phyloP scores from a whole-genome alignment of 129 eudicot species.

The Chrysanthemum seticuspe region DNA sequence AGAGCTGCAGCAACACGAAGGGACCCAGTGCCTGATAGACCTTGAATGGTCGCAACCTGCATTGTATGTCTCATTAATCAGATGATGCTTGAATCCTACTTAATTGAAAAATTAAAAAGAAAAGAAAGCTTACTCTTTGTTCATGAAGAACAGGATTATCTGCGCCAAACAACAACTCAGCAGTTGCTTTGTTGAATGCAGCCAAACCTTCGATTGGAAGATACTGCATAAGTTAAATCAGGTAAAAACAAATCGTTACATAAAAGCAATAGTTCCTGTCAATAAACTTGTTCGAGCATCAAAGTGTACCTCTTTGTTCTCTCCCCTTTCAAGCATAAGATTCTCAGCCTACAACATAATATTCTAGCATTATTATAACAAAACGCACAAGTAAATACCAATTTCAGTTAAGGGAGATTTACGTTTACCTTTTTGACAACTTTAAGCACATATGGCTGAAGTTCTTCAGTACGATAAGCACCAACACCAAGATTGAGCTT shows the following conservation, averaged over 20 bases:
- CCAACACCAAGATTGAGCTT: constrained; percentile 98
- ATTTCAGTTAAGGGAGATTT: neutral
- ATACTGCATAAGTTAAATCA: constrained; percentile 56
- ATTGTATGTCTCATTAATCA: constrained; percentile 1
- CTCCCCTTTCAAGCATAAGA: constrained; percentile 91
- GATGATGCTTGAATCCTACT: constrained; percentile 1
- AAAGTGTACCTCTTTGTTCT: constrained; percentile 81
- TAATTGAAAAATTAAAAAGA: constrained; percentile 4
- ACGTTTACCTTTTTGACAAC: constrained; percentile 80
- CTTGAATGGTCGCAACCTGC: constrained; percentile 96
- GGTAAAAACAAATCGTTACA: constrained; percentile 7
- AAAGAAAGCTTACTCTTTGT: constrained; percentile 56
- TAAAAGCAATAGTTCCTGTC: constrained; percentile 10
- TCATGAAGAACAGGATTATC: constrained; percentile 68
- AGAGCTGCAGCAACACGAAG: constrained; percentile 97
- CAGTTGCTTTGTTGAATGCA: constrained; percentile 94
- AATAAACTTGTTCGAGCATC: neutral
- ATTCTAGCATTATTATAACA: neutral
- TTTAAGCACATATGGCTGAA: constrained; percentile 90
- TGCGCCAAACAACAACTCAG: constrained; percentile 92
- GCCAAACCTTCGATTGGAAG: constrained; percentile 99
- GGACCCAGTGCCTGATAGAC: constrained; percentile 99
- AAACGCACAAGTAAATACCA: neutral
- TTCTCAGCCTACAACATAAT: constrained; percentile 73
- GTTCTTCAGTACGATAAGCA: constrained; percentile 98